Percentiles rank a stretch among this genome's conserved stretches.
Conservation (phyloP, 768 basidiomycete genomes). For the Sutorius australiensis region DNA sequence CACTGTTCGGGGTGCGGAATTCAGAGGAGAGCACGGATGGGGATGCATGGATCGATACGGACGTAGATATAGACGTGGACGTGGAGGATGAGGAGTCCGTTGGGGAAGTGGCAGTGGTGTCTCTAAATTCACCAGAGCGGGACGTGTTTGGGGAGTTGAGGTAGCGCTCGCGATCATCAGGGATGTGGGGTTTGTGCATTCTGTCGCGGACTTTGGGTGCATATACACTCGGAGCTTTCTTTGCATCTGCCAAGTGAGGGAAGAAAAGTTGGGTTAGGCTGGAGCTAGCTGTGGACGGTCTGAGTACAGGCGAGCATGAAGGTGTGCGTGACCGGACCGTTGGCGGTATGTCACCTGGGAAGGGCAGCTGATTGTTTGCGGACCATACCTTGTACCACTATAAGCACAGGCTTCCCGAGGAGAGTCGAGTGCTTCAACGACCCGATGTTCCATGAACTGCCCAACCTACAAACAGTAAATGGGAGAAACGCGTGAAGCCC, state of each 20-base stretch:
- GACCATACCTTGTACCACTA: background rate
- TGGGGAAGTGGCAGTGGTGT: slow-evolving; percentile 12
- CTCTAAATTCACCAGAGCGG: background rate
- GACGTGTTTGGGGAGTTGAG: slow-evolving; percentile 12
- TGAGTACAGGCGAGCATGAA: background rate
- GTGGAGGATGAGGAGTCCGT: slow-evolving; percentile 23
- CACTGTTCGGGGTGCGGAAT: slow-evolving; percentile 6
- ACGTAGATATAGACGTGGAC: slow-evolving; percentile 39
- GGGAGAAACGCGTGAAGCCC: too few relatives aligned
- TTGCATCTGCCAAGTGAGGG: background rate
- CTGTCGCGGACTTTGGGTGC: background rate
- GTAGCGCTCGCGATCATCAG: background rate
- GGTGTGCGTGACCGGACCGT: background rate
- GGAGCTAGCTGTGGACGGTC: too few relatives aligned
- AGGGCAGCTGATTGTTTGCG: background rate
- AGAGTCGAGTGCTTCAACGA: background rate
- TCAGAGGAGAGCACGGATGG: slow-evolving; percentile 20
- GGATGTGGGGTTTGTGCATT: background rate
- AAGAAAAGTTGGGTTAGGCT: background rate
- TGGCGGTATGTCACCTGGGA: background rate
- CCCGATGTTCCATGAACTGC: background rate
- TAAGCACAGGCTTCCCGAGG: too few relatives aligned
- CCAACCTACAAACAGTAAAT: background rate
- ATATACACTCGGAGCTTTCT: background rate
- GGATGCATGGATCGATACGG: slow-evolving; percentile 40